Evolutionary conservation across 768 basidiomycete genomes (phyloP).

Genomic region (Agaricus blazei): DNA sequence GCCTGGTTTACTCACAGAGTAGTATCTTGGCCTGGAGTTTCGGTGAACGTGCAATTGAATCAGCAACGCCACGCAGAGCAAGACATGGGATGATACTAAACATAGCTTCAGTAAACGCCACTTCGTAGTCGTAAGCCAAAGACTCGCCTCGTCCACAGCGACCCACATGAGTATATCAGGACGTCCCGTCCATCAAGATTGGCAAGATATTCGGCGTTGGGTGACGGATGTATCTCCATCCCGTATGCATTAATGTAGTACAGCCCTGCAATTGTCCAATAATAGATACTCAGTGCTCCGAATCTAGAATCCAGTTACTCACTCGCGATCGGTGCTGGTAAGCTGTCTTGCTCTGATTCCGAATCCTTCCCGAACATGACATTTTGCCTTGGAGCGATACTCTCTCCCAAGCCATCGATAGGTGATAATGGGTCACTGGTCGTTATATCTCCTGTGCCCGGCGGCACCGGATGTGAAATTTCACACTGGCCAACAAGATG

Average conservation of each 20-base stretch:
- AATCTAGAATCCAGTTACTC: slow-evolving; percentile 19
- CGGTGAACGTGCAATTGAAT: slow-evolving; percentile 68
- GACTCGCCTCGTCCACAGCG: slow-evolving; percentile 84
- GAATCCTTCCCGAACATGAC: slow-evolving; percentile 55
- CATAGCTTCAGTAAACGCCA: background rate
- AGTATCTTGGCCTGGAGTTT: slow-evolving; percentile 76
- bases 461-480: slow-evolving; percentile 78
- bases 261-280: slow-evolving; percentile 40
- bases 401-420: slow-evolving; percentile 50
- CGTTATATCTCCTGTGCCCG: slow-evolving; percentile 18
- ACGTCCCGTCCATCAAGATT: slow-evolving; percentile 56
- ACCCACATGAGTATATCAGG: slow-evolving; percentile 90
- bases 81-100: slow-evolving; percentile 86
- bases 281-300: background rate
- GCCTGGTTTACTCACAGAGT: slow-evolving; percentile 51
- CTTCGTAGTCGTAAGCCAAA: background rate
- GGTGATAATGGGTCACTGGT: slow-evolving; percentile 38
- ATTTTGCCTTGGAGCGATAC: slow-evolving; percentile 46
- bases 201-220: slow-evolving; percentile 75
- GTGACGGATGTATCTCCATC: slow-evolving; percentile 85
- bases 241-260: slow-evolving; percentile 91
- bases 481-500: slow-evolving; percentile 89
- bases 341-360: slow-evolving; percentile 50
- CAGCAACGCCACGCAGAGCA: slow-evolving; percentile 74
- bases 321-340: slow-evolving; percentile 63